Percentiles rank a stretch among this genome's conserved stretches.
Evolutionary conservation across 2,329 filamentous ascomycete species (phyloP).

Genomic region (Arthrobotrys conoides): DNA sequence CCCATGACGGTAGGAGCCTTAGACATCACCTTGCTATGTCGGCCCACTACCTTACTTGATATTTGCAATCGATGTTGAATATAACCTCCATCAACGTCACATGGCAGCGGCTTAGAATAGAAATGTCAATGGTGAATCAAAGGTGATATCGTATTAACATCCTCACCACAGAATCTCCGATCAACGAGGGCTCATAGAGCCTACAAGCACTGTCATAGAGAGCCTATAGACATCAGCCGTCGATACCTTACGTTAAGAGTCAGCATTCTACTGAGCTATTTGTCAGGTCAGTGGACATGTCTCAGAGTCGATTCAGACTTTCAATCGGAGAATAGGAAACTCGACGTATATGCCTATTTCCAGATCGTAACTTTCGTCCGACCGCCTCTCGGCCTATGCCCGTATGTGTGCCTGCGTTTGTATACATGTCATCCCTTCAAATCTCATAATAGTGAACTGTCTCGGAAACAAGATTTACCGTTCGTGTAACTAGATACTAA

Average conservation of each 20-base stretch:
- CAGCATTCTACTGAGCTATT: background rate
- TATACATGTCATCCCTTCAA: background rate
- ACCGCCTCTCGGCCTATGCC: background rate
- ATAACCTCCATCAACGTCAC: too few relatives aligned
- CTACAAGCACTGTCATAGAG: background rate
- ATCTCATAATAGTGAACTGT: background rate
- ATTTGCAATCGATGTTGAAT: too few relatives aligned
- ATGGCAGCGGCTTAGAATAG: background rate
- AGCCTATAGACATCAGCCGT: background rate
- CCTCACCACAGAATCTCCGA: too few relatives aligned
- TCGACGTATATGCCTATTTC: background rate
- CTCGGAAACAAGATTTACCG: constrained; percentile 4
- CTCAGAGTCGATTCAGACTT: background rate
- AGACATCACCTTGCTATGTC: too few relatives aligned
- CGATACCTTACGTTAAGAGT: background rate
- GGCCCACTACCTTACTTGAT: too few relatives aligned
- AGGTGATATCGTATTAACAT: too few relatives aligned
- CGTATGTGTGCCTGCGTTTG: constrained; percentile 10
- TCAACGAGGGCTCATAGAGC: too few relatives aligned
- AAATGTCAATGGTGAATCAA: background rate
- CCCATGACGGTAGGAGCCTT: too few relatives aligned
- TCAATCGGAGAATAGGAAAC: background rate
- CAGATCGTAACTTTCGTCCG: constrained; percentile 1
- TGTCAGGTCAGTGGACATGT: background rate
- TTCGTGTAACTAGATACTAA: constrained; percentile 21